Percentiles rank a stretch among this genome's conserved stretches.
Evolutionary conservation across 495 filamentous ascomycete genomes (phyloP).

Genomic region (Delitschia confertaspora): DNA sequence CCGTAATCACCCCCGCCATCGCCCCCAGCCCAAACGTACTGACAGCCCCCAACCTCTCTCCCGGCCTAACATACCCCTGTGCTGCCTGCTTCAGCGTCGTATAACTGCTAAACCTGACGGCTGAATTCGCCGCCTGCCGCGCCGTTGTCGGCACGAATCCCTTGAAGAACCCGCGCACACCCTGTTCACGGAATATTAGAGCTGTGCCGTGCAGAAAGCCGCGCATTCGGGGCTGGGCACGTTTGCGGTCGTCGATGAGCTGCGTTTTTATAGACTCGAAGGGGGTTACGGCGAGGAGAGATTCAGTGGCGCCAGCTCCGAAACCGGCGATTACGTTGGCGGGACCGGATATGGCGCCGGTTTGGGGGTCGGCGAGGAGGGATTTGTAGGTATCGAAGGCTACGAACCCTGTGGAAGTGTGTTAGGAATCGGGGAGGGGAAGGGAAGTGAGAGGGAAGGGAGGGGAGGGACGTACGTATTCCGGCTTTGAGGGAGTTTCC

Average conservation of each 20-base stretch:
- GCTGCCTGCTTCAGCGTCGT: slow-evolving; percentile 84
- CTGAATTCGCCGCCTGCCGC: slow-evolving; percentile 88
- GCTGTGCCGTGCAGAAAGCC: slow-evolving; percentile 87
- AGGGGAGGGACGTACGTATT: slow-evolving; percentile 68
- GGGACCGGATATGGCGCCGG: slow-evolving; percentile 86
- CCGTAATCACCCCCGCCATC: slow-evolving; percentile 83
- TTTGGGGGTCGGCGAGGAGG: slow-evolving; percentile 68
- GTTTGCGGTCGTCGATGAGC: slow-evolving; percentile 94
- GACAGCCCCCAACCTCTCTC: slow-evolving; percentile 85
- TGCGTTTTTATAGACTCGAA: slow-evolving; percentile 98
- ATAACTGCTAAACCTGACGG: slow-evolving; percentile 81
- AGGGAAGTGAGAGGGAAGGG: too few species aligned
- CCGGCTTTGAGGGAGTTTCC: slow-evolving; percentile 95
- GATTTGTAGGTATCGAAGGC: slow-evolving; percentile 90
- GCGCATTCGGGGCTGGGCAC: slow-evolving; percentile 72
- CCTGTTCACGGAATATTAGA: slow-evolving; percentile 79
- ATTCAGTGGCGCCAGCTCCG: slow-evolving; percentile 90
- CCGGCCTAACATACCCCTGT: slow-evolving; percentile 82
- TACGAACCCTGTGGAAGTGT: slow-evolving; percentile 76
- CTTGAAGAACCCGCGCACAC: slow-evolving; percentile 88
- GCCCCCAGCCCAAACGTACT: slow-evolving; percentile 89
- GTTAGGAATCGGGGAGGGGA: neutral
- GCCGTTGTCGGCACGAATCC: slow-evolving; percentile 93
- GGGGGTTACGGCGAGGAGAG: slow-evolving; percentile 84
- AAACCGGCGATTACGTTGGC: slow-evolving; percentile 89